phyloP scores from a whole-genome alignment of 2,329 filamentous ascomycete species.

The Graphilbum fragrans region DNA sequence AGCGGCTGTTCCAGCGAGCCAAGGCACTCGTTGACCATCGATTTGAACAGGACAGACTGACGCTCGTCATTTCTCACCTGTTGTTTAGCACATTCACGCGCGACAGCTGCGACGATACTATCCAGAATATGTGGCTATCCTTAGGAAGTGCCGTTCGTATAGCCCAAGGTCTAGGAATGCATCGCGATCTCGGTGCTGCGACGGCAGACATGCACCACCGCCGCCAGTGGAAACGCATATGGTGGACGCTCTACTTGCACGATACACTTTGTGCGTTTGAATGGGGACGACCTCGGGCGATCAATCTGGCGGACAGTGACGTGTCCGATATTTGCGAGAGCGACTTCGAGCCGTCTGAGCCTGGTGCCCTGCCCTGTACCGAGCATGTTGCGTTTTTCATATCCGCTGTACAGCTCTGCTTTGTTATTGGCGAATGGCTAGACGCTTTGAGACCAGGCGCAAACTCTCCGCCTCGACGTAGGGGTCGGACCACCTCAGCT shows the following conservation, averaged over 20 bases:
- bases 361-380: not conserved
- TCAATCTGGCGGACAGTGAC: not conserved
- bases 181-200: not conserved
- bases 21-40: not conserved
- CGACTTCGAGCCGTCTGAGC: not conserved
- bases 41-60: not conserved
- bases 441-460: not conserved
- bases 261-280: not conserved
- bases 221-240: not conserved
- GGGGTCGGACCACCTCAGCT: not conserved
- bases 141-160: not conserved
- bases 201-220: not conserved
- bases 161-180: not conserved
- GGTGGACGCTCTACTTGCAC: not conserved
- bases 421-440: not conserved
- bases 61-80: not conserved
- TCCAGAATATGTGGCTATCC: not conserved
- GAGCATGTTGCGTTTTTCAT: not conserved
- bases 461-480: not conserved
- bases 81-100: not conserved
- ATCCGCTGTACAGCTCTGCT: not conserved
- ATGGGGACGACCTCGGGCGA: not conserved
- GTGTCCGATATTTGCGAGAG: not conserved
- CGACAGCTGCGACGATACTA: not conserved
- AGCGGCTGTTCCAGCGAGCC: not conserved